Percentiles rank a stretch among this genome's conserved stretches.
These are phyloP conservation scores for Tetradesmus obliquus DNA, from an alignment of 139 green algal genomes.

Conservation along the genomic window DNA sequence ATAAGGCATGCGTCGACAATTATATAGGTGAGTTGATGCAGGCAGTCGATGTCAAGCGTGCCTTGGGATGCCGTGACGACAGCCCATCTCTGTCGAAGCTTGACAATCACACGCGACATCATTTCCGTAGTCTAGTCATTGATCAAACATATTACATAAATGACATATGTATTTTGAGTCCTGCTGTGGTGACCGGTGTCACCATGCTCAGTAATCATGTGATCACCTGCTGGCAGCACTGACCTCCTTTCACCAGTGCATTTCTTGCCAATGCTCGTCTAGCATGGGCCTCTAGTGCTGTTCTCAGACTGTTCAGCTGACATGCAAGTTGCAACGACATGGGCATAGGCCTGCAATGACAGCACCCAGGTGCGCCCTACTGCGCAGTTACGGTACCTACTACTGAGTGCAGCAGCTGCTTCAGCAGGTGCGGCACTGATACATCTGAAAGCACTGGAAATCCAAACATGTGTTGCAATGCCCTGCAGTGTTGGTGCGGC, in stretches of 20 bases:
- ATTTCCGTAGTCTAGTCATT: background rate
- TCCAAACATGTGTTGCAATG: background rate
- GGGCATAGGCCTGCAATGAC: too few relatives aligned
- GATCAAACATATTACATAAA: too few relatives aligned
- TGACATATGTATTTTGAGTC: too few relatives aligned
- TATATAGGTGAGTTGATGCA: background rate
- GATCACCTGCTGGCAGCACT: background rate
- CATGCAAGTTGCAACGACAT: too few relatives aligned
- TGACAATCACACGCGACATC: background rate
- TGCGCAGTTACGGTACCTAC: too few relatives aligned
- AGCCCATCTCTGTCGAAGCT: background rate
- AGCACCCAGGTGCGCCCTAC: too few relatives aligned
- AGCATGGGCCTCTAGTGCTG: too few relatives aligned
- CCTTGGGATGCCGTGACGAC: background rate
- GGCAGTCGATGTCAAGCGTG: background rate
- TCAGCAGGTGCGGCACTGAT: background rate
- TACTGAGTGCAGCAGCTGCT: too few relatives aligned
- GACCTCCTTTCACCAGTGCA: too few relatives aligned
- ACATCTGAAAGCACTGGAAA: too few relatives aligned
- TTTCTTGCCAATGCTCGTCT: too few relatives aligned
- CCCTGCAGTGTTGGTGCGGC: conserved; percentile 8
- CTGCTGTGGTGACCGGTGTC: background rate
- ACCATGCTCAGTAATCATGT: background rate
- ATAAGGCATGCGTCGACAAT: background rate
- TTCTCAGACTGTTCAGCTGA: too few relatives aligned